A percentile compares a stretch with the other conserved stretches of the same genome.
Evolutionary conservation across 2,329 filamentous ascomycete genomes (phyloP).

Genomic region (Cladosporium austrohemisphaericum): DNA sequence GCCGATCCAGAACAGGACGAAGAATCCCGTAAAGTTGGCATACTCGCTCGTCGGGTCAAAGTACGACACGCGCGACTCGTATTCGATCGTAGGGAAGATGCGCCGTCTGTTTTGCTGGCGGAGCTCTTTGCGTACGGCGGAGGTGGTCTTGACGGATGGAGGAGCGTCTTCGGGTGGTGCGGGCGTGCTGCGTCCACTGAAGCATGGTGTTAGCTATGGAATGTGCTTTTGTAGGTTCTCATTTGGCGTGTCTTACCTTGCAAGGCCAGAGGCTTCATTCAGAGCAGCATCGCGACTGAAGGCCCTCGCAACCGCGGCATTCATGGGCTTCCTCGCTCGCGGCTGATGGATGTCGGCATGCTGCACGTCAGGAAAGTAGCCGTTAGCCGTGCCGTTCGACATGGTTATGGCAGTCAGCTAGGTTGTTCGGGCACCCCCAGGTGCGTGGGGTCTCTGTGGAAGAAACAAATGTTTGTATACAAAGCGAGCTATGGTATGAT

Average conservation of each 20-base stretch:
- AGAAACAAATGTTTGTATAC: too few species aligned
- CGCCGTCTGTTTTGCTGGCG: conserved; percentile 66
- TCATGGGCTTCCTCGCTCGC: conserved; percentile 26
- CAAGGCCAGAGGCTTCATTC: conserved; percentile 11
- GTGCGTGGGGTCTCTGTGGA: too few species aligned
- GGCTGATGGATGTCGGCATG: conserved; percentile 24
- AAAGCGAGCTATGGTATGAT: too few species aligned
- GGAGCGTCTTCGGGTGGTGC: conserved; percentile 84
- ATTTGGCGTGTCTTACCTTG: conserved; percentile 15
- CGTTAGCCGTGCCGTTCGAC: conserved; percentile 18
- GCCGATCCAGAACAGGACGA: conserved; percentile 96
- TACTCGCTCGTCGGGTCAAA: conserved; percentile 92
- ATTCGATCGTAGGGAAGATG: conserved; percentile 90
- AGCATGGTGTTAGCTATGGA: neutral
- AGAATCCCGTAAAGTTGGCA: conserved; percentile 93
- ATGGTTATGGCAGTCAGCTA: neutral
- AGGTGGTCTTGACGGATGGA: conserved; percentile 84
- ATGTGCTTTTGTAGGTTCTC: neutral
- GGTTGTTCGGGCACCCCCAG: too few species aligned
- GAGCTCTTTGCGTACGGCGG: conserved; percentile 75
- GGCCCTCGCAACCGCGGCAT: conserved; percentile 21
- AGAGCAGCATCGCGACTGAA: conserved; percentile 18
- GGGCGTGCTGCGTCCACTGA: conserved; percentile 63
- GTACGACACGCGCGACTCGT: conserved; percentile 84
- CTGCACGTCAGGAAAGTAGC: conserved; percentile 15